Evolutionary conservation across 164 flowering plant species (phyloP), one percentile per base, ranked within the genome.

Genomic region (Paratinospora sagittata): DNA sequence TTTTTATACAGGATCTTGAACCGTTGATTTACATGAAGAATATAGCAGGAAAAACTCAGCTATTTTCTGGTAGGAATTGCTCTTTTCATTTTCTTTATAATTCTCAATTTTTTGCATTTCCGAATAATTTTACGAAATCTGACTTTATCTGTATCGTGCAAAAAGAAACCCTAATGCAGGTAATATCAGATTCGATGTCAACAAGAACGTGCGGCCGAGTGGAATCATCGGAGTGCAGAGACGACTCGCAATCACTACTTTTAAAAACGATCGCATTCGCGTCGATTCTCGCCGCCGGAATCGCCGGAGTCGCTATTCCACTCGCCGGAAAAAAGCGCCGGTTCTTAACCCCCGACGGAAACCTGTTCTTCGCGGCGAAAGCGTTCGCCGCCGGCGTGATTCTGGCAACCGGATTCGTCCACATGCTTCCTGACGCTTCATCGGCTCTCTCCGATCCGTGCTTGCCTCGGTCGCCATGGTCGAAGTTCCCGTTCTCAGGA

Each of bases 371-470:
- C 11, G 88, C 87, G 0, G 90, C 94, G 16, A 94, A 92, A 72
- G 97, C 98, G 37, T 94, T 94, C 45, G 98, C 97, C 0, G 98
- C 97, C 4, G 98, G 98, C 27, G 97, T 94, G 6, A 94, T 94
- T 60, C 88, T 94, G 4, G 97, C 98, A 8, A 94, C 98, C 0
- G 98, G 94, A 0, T 94, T 94, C 70, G 97, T 94, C 30, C 98
- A 94, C 82, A 94, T 94, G 91, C 79, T 94, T 4, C 81, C 98
- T 1, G 97, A 77, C 67, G 97, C 87, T 27, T 57, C 89, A 0
- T 24, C 76, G 7, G 88, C 95, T 9, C 78, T 94, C 0, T 68
- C 87, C 30, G 74, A 86, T 68, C 66, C 86, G 16, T 94, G 98
- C 68, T 75, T 94, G n/a, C 98, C 97, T 0, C 41, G 30, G 10